A percentile compares a stretch with the other conserved stretches of the same genome.
Evolutionary conservation across 2,329 filamentous ascomycete species (phyloP).

Genomic region (Cercospora beticola): DNA sequence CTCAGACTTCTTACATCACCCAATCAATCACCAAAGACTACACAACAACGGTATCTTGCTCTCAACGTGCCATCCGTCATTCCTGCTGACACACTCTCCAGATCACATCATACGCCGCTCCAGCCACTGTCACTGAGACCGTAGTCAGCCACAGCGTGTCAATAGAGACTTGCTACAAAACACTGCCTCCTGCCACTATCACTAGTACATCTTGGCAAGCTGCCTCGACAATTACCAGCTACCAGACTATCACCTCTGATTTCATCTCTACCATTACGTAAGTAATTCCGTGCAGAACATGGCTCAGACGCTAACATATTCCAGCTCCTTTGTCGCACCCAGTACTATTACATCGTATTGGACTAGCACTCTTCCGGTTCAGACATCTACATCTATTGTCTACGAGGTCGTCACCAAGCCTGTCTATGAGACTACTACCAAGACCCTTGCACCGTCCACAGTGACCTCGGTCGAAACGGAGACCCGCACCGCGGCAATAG

Average conservation of each 20-base stretch:
- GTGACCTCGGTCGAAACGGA: constrained; percentile 1
- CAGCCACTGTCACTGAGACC: background rate
- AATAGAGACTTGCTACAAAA: background rate
- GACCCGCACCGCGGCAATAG: constrained; percentile 3
- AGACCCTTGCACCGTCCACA: constrained; percentile 7
- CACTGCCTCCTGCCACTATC: background rate
- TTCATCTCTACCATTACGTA: constrained; percentile 6
- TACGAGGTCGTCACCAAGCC: constrained; percentile 8
- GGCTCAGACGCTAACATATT: background rate
- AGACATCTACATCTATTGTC: background rate
- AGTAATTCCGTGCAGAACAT: background rate
- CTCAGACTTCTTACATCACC: constrained; percentile 10
- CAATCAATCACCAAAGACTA: background rate
- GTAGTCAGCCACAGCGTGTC: background rate
- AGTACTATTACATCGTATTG: background rate
- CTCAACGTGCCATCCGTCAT: background rate
- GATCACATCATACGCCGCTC: background rate
- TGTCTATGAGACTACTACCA: constrained; percentile 1
- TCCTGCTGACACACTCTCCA: background rate
- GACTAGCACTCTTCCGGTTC: background rate
- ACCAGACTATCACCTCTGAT: constrained; percentile 10
- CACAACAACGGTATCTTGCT: background rate
- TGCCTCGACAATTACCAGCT: constrained; percentile 6
- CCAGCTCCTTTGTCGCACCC: background rate
- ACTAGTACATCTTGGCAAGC: constrained; percentile 3